Percentiles rank a stretch among this genome's conserved stretches.
Conservation (phyloP, 2,329 filamentous ascomycete species). For the Colletotrichum sp. region DNA sequence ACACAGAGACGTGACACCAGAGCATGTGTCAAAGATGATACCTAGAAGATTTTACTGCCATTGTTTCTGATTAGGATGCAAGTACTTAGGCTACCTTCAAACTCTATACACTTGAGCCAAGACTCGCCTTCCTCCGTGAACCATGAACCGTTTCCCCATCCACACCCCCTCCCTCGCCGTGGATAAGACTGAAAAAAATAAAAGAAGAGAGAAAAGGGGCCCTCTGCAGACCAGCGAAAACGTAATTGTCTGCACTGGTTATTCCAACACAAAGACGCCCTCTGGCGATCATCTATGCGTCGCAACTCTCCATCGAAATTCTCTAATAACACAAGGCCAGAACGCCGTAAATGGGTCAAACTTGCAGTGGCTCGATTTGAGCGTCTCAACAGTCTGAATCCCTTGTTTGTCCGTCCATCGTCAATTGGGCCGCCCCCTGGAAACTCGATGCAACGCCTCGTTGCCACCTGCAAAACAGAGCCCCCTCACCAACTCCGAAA, state of each 20-base stretch:
- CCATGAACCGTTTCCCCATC: not conserved
- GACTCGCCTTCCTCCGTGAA: not conserved
- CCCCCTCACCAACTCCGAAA: constrained; percentile 14
- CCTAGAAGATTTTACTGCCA: not conserved
- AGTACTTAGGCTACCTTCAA: not conserved
- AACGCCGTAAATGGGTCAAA: constrained; percentile 5
- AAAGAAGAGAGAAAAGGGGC: not conserved
- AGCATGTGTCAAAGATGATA: not conserved
- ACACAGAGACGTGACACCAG: not conserved
- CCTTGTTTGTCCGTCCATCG: not conserved
- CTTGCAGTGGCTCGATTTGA: not conserved
- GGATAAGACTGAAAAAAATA: not conserved
- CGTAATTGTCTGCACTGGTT: not conserved
- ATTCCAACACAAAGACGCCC: not conserved
- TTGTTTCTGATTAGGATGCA: constrained; percentile 10
- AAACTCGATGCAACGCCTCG: not conserved
- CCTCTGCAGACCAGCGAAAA: not conserved
- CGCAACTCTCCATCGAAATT: not conserved
- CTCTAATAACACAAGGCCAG: constrained; percentile 20
- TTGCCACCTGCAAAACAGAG: not conserved
- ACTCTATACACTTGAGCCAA: constrained; percentile 18
- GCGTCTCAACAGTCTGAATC: not conserved
- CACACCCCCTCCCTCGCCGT: not conserved
- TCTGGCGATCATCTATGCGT: constrained; percentile 16
- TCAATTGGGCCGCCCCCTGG: not conserved